Evolutionary conservation across 768 basidiomycete species (phyloP), one percentile per base, ranked within the genome.

Genomic region (Suillus subluteus): DNA sequence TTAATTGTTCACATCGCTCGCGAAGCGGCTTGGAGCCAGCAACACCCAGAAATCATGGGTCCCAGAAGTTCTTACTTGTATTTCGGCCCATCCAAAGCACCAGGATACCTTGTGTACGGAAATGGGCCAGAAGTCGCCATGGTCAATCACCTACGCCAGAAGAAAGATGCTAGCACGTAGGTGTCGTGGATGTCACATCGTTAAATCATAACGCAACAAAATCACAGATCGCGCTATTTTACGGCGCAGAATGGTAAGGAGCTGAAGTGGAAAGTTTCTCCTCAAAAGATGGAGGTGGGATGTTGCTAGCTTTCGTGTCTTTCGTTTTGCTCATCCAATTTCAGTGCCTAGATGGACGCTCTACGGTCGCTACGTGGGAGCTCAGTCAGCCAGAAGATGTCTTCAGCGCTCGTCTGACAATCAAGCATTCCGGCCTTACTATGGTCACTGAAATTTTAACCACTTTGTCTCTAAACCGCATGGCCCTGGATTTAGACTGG

Each of bases 371-470:
- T 0, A 79, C 83, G 30, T 94, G 91, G 89, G 91, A 92, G 72
- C 74, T 85, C 59, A 85, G 82, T 67, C 77, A 84, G 8, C 84
- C 88, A 18, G 81, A 83, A 48, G 85, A 87, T 66, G 82, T 86
- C 18, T 86, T 84, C 76, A 79, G 82, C 67, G 91, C 91, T 5
- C 82, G 83, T 61, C 78, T 93, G 61, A 87, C 84, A 21, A 80
- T 94, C 73, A 84, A 80, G 69, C 80, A 84, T 15, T 77, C 84
- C 38, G 88, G 85, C 52, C 82, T 93, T 63, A 76, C 83, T 30
- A 74, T 91, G 66, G 82, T 91, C 65, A 94, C 92, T 11, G 92
- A 94, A 75, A 87, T 94, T 70, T 75, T 94, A 70, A 90, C 92
- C 12, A 91, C 90, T 4, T 84, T 94, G 64, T 83, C 85, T 61